phyloP scores from a whole-genome alignment of 441 rosid species.

The Rhodomyrtus psidioides region DNA sequence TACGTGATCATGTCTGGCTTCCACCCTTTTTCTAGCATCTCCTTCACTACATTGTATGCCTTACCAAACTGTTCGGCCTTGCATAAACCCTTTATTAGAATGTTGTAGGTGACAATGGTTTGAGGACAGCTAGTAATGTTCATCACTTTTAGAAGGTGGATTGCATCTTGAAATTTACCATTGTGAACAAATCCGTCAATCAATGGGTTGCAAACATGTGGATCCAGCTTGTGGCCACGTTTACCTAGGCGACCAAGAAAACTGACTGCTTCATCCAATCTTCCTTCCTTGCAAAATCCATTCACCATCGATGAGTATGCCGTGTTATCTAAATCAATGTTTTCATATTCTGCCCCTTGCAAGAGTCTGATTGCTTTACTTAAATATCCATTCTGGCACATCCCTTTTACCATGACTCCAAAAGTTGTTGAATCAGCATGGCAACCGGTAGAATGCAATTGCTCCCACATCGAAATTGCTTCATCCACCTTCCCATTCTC shows the following conservation, averaged over 20 bases:
- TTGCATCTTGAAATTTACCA: conserved; percentile 56
- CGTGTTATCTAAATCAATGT: conserved; percentile 40
- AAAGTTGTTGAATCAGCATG: conserved; percentile 50
- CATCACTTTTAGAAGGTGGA: conserved; percentile 48
- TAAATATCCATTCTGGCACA: conserved; percentile 71
- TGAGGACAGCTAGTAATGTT: conserved; percentile 35
- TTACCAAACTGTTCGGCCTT: conserved; percentile 59
- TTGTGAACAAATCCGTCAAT: conserved; percentile 56
- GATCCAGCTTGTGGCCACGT: conserved; percentile 35
- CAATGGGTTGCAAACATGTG: conserved; percentile 50
- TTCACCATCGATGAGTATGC: conserved; percentile 66
- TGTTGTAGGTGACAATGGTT: conserved; percentile 58
- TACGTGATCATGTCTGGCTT: conserved; percentile 71
- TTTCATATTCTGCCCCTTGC: conserved; percentile 42
- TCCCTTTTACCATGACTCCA: conserved; percentile 64
- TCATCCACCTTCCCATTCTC: conserved; percentile 56
- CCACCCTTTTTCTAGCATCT: conserved; percentile 61
- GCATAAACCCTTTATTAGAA: conserved; percentile 63
- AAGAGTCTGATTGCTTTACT: conserved; percentile 59
- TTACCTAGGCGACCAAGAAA: conserved; percentile 37
- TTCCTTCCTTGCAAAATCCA: conserved; percentile 63
- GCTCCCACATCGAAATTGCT: conserved; percentile 53
- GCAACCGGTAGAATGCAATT: conserved; percentile 38
- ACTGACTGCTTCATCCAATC: conserved; percentile 56
- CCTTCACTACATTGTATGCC: conserved; percentile 57